phyloP scores from a whole-genome alignment of 768 basidiomycete species.

The Boletus rubroflammeus region DNA sequence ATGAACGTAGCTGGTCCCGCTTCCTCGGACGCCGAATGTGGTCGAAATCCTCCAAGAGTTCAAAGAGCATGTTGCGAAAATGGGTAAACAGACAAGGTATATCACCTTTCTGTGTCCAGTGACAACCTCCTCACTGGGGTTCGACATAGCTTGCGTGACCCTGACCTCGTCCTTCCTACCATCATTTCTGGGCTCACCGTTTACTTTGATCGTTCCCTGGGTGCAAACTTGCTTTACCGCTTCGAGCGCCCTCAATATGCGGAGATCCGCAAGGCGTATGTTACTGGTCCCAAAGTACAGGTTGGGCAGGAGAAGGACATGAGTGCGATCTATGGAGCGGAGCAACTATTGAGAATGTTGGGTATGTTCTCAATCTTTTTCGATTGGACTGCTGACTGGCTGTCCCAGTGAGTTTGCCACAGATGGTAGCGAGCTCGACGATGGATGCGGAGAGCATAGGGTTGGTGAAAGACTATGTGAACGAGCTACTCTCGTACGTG shows the following conservation, averaged over 20 bases:
- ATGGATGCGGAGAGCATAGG: conserved; percentile 85
- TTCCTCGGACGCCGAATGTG: conserved; percentile 81
- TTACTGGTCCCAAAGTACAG: conserved; percentile 68
- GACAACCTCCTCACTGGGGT: neutral
- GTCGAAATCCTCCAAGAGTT: conserved; percentile 75
- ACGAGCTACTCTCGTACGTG: conserved; percentile 77
- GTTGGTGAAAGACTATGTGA: conserved; percentile 84
- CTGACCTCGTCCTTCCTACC: conserved; percentile 67
- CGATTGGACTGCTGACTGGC: conserved; percentile 5
- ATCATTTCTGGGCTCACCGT: conserved; percentile 80
- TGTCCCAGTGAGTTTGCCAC: conserved; percentile 80
- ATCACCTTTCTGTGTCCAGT: conserved; percentile 15
- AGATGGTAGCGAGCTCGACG: conserved; percentile 84
- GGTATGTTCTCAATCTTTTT: conserved; percentile 50
- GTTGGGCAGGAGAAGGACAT: conserved; percentile 76
- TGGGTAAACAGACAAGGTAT: conserved; percentile 46
- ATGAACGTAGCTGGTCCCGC: conserved; percentile 65
- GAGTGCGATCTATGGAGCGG: conserved; percentile 90
- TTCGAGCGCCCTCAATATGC: conserved; percentile 95
- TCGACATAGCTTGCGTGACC: conserved; percentile 57
- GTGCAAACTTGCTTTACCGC: conserved; percentile 87
- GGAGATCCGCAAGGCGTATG: conserved; percentile 66
- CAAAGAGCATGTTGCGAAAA: conserved; percentile 54
- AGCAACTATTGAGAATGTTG: conserved; percentile 88
- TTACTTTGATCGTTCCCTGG: conserved; percentile 92